Conservation (phyloP, 192 early-diverging fungal species). For the Backusella tarrabulga region DNA sequence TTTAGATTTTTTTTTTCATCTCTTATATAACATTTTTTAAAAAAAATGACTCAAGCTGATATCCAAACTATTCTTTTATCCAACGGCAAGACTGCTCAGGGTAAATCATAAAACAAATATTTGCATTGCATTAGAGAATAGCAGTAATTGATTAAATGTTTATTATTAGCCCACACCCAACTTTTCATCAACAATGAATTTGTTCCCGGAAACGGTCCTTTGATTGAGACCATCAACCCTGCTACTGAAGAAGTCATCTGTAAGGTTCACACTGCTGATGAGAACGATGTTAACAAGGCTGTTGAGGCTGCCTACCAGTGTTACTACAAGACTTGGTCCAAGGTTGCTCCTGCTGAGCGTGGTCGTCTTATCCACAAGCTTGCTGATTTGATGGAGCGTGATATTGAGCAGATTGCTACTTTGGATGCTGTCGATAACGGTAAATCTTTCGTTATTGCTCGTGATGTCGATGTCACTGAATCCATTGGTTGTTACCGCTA, state of each 20-base stretch:
- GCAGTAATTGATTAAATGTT: background rate
- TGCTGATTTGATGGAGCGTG: constrained; percentile 53
- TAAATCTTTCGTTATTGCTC: constrained; percentile 66
- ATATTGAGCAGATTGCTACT: constrained; percentile 47
- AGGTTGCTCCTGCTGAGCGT: constrained; percentile 52
- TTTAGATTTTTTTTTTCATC: constrained; percentile 9
- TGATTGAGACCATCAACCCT: constrained; percentile 40
- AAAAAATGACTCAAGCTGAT: constrained; percentile 30
- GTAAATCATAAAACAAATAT: constrained; percentile 5
- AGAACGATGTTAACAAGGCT: constrained; percentile 40
- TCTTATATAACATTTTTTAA: background rate
- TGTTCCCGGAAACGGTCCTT: constrained; percentile 37
- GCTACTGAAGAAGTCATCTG: constrained; percentile 36
- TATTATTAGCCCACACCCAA: constrained; percentile 34
- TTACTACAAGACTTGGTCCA: constrained; percentile 56
- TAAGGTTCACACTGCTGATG: constrained; percentile 34
- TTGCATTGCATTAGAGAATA: background rate
- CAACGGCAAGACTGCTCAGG: constrained; percentile 31
- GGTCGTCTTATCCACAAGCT: constrained; percentile 55
- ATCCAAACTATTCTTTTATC: constrained; percentile 33
- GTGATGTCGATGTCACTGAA: constrained; percentile 60
- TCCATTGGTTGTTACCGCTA: constrained; percentile 72
- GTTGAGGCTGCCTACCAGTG: constrained; percentile 32
- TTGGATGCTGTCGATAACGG: constrained; percentile 81
- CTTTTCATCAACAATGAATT: constrained; percentile 45